A percentile compares a stretch with the other conserved stretches of the same genome.
phyloP scores from a whole-genome alignment of 306 rosid genomes.

The Quercus gilva region DNA sequence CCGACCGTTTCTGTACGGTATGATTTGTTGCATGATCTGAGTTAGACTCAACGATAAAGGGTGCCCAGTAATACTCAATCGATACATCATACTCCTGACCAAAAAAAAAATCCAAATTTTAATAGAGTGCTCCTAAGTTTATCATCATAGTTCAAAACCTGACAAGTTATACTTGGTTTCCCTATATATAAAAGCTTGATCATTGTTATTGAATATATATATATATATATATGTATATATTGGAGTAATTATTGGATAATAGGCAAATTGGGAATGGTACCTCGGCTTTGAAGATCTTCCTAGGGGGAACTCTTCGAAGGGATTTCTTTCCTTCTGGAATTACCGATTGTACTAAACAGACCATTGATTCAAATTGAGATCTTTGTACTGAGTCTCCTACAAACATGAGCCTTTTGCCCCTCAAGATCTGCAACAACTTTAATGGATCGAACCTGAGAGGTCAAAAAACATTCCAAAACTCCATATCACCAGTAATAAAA shows the following conservation, averaged over 20 bases:
- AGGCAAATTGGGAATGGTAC: conserved; percentile 25
- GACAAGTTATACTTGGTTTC: no score
- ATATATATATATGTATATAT: no score
- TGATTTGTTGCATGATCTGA: conserved; percentile 92
- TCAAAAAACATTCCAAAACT: background rate
- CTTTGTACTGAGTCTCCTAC: conserved; percentile 90
- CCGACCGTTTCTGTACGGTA: conserved; percentile 65
- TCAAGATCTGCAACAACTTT: conserved; percentile 69
- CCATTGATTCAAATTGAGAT: conserved; percentile 85
- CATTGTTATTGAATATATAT: no score
- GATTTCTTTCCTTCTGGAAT: conserved; percentile 78
- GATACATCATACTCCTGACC: conserved; percentile 72
- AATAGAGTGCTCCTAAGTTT: background rate
- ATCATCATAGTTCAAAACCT: background rate
- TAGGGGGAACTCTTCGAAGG: conserved; percentile 72
- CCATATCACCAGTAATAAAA: background rate
- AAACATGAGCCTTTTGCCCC: conserved; percentile 78
- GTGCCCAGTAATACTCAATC: conserved; percentile 93
- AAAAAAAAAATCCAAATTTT: background rate
- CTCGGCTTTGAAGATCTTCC: conserved; percentile 72
- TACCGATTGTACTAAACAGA: conserved; percentile 75
- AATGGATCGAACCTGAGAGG: conserved; percentile 71
- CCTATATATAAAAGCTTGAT: no score
- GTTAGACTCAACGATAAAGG: conserved; percentile 82
- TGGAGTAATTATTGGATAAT: no score